A percentile compares a stretch with the other conserved stretches of the same genome.
These are phyloP conservation scores for Rugosomyces carneus DNA, from an alignment of 1,284 basidiomycete genomes.

Conservation along the genomic window DNA sequence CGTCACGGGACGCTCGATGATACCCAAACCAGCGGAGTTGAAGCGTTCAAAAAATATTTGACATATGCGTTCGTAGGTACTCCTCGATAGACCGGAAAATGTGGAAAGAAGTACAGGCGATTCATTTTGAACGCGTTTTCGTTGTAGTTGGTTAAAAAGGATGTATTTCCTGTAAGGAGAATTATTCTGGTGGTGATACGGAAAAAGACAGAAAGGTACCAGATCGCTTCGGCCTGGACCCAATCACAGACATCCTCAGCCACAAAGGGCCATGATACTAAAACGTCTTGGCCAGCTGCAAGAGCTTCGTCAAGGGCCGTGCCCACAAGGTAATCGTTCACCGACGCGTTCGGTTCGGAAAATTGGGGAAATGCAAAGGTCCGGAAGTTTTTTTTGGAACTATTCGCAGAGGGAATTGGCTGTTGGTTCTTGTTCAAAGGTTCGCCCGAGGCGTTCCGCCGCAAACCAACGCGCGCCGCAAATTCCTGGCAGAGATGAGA, in stretches of 20 bases:
- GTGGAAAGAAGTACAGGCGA: constrained; percentile 80
- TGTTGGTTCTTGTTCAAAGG: constrained; percentile 16
- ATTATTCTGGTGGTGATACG: background rate
- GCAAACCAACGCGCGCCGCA: constrained; percentile 68
- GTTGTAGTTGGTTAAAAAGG: constrained; percentile 70
- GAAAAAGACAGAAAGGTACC: constrained; percentile 49
- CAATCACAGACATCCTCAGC: constrained; percentile 75
- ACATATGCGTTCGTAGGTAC: constrained; percentile 69
- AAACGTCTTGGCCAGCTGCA: constrained; percentile 62
- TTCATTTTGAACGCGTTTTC: constrained; percentile 82
- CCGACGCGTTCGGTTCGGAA: constrained; percentile 36
- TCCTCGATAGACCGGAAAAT: constrained; percentile 64
- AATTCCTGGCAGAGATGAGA: constrained; percentile 45
- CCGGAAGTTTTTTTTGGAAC: constrained; percentile 32
- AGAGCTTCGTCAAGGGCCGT: constrained; percentile 75
- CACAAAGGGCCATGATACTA: constrained; percentile 82
- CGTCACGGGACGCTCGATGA: constrained; percentile 82
- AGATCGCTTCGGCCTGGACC: constrained; percentile 87
- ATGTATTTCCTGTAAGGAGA: constrained; percentile 66
- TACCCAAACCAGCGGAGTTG: constrained; percentile 82
- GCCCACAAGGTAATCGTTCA: constrained; percentile 85
- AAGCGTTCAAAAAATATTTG: constrained; percentile 95
- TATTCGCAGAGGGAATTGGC: constrained; percentile 9
- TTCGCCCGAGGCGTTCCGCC: constrained; percentile 35
- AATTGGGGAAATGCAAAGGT: constrained; percentile 40